Evolutionary conservation across 1,284 basidiomycete species (phyloP).

Genomic region (Coniferiporia weirii): DNA sequence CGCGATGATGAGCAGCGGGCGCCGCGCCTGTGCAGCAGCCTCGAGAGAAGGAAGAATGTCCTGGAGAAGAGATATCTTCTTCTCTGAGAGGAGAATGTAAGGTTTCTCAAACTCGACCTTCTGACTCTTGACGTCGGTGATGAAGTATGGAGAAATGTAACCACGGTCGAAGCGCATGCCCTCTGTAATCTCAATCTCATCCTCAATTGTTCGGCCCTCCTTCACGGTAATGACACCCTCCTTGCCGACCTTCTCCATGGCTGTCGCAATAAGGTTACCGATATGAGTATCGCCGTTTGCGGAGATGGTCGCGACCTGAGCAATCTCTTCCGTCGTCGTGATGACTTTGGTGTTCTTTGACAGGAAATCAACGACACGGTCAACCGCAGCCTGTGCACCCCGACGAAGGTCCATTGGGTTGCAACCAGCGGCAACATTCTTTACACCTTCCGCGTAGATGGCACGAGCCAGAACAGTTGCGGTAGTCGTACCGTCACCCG

Average conservation of each 20-base stretch:
- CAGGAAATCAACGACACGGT: constrained; percentile 91
- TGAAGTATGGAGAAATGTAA: constrained; percentile 98
- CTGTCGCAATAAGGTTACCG: constrained; percentile 95
- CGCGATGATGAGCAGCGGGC: constrained; percentile 93
- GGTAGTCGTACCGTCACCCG: constrained; percentile 97
- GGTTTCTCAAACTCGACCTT: constrained; percentile 98
- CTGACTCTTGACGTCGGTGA: constrained; percentile 97
- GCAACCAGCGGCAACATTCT: constrained; percentile 98
- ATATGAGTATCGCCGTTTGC: constrained; percentile 96
- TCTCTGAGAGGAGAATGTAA: constrained; percentile 88
- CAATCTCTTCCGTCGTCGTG: constrained; percentile 96
- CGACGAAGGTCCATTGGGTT: constrained; percentile 99
- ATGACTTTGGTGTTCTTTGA: constrained; percentile 88
- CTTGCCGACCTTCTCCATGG: constrained; percentile 99
- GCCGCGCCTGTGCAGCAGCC: constrained; percentile 84
- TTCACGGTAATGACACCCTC: constrained; percentile 99
- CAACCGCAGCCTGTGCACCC: constrained; percentile 93
- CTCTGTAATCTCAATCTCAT: constrained; percentile 99
- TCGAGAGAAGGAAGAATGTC: constrained; percentile 96
- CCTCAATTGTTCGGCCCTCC: constrained; percentile 96
- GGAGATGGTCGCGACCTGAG: constrained; percentile 97
- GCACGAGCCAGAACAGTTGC: constrained; percentile 95
- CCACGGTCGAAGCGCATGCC: constrained; percentile 99
- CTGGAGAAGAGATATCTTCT: constrained; percentile 95
- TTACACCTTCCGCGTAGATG: constrained; percentile 98